phyloP scores from a whole-genome alignment of 2,329 filamentous ascomycete genomes.

The Trichoderma hamatum region DNA sequence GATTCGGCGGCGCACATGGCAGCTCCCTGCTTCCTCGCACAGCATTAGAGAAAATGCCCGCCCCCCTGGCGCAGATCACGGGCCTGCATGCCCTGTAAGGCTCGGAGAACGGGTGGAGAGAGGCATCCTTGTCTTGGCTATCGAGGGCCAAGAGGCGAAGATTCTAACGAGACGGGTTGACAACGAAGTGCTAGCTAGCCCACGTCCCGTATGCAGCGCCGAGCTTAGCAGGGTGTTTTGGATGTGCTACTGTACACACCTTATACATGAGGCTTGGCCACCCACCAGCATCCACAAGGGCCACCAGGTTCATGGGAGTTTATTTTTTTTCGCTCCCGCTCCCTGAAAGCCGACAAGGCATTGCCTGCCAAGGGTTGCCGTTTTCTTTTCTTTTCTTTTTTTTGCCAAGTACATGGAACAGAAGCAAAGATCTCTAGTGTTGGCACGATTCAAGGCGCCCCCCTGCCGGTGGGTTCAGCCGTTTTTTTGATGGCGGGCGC shows the following conservation, averaged over 20 bases:
- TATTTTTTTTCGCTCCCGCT: neutral
- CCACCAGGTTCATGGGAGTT: neutral
- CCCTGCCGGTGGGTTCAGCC: neutral
- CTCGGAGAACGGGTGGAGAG: neutral
- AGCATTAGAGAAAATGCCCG: neutral
- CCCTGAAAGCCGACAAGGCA: neutral
- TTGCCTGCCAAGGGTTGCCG: neutral
- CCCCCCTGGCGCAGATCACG: constrained; percentile 5
- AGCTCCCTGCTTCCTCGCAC: neutral
- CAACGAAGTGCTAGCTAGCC: no score
- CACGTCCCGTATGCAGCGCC: neutral
- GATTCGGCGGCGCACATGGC: constrained; percentile 7
- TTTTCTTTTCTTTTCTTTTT: neutral
- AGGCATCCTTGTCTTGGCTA: neutral
- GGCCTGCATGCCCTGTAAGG: constrained; percentile 8
- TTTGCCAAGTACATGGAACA: neutral
- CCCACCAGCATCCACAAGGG: neutral
- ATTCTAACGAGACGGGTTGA: neutral
- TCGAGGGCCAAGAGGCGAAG: neutral
- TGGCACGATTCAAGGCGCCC: neutral
- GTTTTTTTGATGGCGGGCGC: neutral
- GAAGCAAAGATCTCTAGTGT: neutral
- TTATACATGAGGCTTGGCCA: neutral
- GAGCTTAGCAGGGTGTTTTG: neutral
- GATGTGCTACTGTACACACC: neutral